Percentiles rank a stretch among this genome's conserved stretches.
Conservation (phyloP, 306 rosid species). For the Phaseolus lunatus region DNA sequence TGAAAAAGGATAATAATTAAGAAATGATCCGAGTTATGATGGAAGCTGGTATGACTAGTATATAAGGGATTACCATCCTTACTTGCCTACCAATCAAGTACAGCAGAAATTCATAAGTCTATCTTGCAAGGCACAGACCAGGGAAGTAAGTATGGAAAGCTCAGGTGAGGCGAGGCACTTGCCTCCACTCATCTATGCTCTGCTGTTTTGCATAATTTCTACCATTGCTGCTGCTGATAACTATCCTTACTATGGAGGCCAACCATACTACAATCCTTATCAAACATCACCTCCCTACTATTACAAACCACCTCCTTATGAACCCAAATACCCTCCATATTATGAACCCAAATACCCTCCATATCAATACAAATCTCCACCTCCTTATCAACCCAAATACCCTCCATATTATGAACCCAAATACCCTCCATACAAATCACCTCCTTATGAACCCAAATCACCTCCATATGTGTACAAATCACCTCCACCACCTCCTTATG, state of each 20-base stretch:
- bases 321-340: too few species aligned
- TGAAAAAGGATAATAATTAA: neutral
- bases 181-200: conserved; percentile 53
- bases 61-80: conserved; percentile 48
- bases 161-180: conserved; percentile 46
- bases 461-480: too few species aligned
- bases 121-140: neutral
- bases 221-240: conserved; percentile 38
- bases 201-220: conserved; percentile 51
- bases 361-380: neutral
- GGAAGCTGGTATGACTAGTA: conserved; percentile 13
- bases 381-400: neutral
- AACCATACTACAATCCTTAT: conserved; percentile 37
- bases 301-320: neutral
- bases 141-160: conserved; percentile 36
- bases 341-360: too few species aligned
- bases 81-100: conserved; percentile 29
- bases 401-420: conserved; percentile 7
- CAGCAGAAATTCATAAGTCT: neutral
- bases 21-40: neutral
- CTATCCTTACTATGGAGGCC: conserved; percentile 38
- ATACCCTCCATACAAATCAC: too few species aligned
- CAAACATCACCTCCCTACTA: too few species aligned
- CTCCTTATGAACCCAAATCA: too few species aligned
- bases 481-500: too few species aligned